These are phyloP conservation scores for Teunomyces funiuensis DNA, from an alignment of 805 yeast species.

Conservation along the genomic window DNA sequence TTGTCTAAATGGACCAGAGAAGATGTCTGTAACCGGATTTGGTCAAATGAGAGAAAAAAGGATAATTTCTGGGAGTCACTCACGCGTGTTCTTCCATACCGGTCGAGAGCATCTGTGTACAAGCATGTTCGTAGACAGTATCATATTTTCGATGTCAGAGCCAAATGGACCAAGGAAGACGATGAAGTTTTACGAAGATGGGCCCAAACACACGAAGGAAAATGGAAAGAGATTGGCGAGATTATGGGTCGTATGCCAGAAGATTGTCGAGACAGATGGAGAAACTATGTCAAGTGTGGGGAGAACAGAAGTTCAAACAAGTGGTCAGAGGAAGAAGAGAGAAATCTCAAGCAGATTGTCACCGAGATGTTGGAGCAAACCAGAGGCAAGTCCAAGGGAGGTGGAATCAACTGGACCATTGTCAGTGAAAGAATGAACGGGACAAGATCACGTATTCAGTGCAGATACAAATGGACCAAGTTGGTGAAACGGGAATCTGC, in stretches of 20 bases:
- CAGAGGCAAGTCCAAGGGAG: constrained; percentile 21
- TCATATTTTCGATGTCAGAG: constrained; percentile 84
- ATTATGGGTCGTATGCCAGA: constrained; percentile 92
- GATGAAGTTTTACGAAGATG: constrained; percentile 65
- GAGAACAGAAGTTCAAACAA: constrained; percentile 68
- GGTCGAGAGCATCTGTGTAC: constrained; percentile 87
- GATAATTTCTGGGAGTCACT: constrained; percentile 89
- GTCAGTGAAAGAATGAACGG: constrained; percentile 92
- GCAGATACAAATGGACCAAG: constrained; percentile 94
- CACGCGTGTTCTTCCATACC: constrained; percentile 74
- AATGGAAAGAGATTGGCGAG: constrained; percentile 85
- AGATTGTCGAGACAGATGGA: constrained; percentile 95
- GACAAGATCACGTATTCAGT: constrained; percentile 84
- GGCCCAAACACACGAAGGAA: constrained; percentile 68
- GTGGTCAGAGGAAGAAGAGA: constrained; percentile 79
- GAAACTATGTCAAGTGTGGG: constrained; percentile 94
- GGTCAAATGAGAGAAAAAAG: constrained; percentile 82
- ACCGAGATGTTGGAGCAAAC: constrained; percentile 38
- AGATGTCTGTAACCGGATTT: constrained; percentile 78
- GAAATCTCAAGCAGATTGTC: constrained; percentile 54
- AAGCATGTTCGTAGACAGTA: constrained; percentile 90
- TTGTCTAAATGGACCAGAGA: constrained; percentile 61
- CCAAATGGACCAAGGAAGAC: constrained; percentile 86
- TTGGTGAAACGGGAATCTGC: constrained; percentile 56
- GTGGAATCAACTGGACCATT: constrained; percentile 82